Evolutionary conservation across 108 stramenopile species (phyloP).

Genomic region (Cylindrotheca closterium): DNA sequence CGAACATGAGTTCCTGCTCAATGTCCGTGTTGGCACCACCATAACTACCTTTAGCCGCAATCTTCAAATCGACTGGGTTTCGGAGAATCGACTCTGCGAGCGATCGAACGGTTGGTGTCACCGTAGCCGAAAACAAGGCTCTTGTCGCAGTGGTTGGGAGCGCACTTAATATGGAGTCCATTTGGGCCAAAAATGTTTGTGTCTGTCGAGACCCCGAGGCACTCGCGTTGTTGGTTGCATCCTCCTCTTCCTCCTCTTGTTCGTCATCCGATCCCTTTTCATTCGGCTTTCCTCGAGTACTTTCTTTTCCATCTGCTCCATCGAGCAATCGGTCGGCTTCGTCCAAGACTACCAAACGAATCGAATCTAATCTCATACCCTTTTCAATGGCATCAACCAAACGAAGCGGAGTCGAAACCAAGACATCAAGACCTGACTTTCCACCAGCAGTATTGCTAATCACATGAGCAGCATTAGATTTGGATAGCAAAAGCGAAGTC

Average conservation of each 20-base stretch:
- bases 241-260: conserved; percentile 15
- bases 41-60: conserved; percentile 54
- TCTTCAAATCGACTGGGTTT: conserved; percentile 84
- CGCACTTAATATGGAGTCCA: conserved; percentile 88
- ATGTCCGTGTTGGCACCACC: conserved; percentile 83
- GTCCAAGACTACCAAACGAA: conserved; percentile 92
- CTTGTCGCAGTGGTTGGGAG: conserved; percentile 79
- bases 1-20: conserved; percentile 92
- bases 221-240: conserved; percentile 12
- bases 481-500: conserved; percentile 66
- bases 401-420: conserved; percentile 76
- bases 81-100: conserved; percentile 89
- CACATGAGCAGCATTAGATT: conserved; percentile 75
- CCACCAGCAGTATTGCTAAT: conserved; percentile 66
- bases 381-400: conserved; percentile 76
- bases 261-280: conserved; percentile 3
- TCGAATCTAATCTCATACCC: conserved; percentile 59
- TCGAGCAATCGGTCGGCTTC: conserved; percentile 97
- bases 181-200: conserved; percentile 85
- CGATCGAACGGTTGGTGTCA: conserved; percentile 83
- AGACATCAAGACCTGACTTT: conserved; percentile 71
- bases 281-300: conserved; percentile 2
- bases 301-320: conserved; percentile 57
- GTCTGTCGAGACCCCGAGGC: conserved; percentile 73
- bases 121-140: conserved; percentile 94